Evolutionary conservation across 169 alveolate species (phyloP), one percentile per base, ranked within the genome.

Genomic region (Eimeria mitis): DNA sequence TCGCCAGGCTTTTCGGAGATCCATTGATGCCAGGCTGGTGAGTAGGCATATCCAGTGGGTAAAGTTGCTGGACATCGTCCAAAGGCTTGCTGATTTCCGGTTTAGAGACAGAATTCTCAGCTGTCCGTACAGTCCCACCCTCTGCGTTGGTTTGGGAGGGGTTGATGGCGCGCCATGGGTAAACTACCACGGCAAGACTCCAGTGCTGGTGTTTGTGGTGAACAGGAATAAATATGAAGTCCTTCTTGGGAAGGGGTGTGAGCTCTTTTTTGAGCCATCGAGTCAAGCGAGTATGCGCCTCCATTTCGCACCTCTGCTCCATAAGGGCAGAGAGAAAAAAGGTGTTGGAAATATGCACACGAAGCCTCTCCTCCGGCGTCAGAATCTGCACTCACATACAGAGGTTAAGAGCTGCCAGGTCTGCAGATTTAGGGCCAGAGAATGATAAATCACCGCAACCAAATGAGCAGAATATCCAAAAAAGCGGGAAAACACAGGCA

Each of bases 191-290:
- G 5, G 76, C 94, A 47, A 92, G 94, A 34, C 83, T 79, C 96
- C 96, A 92, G 89, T 92, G 96, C 68, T 68, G 87, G 59, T 92
- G 78, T 23, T 81, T 52, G 78, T 68, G 88, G 79, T 92, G 89
- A 49, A 92, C 78, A 16, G 96, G 96, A 65, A 92, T 68, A 56
- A 92, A 83, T 25, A 92, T 81, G 56, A 92, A 70, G 81, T 70
- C 76, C 70, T 83, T 81, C 78, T 37, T 49, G 44, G 94, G 96
- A 4, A 92, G 94, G 54, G 94, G 61, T 34, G 81, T 61, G 49
- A 73, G 34, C 31, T 83, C 96, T 34, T 92, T 63, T 59, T 92
- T 83, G 71, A 83, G 75, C 96, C 96, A 92, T 25, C 94, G 87
- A 59, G 92, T 83, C 34, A 63, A 73, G 89, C 71, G 91, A 37